Base-by-base conservation (phyloP, 805 yeast species). In the Candida stauntonica region DNA sequence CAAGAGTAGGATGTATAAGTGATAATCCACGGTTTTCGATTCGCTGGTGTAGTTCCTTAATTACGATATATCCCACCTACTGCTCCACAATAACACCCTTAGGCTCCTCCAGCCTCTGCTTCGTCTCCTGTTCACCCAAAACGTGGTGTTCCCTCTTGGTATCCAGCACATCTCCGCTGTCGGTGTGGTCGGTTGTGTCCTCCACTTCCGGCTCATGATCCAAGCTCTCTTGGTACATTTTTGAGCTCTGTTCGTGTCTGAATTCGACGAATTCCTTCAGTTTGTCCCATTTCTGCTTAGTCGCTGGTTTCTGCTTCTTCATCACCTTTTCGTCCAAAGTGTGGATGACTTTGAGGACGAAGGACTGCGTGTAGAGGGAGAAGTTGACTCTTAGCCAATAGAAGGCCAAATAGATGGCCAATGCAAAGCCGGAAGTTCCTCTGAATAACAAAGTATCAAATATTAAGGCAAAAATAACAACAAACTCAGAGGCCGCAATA, bases 381-480 rank as follows among this genome's bases (percentile, higher is more conserved):
- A 66, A 80, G 46, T 82, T 73, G 37, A 84, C 58, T 61, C 87
- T 73, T 48, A 84, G 62, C 88, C 91, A 83, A 63, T 77, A 79
- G 55, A 84, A 77, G 41, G 71, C 57, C 37, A 69, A 48, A 57
- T 79, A 81, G 31, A 74, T 54, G 13, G 70, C 70, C 53, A 84
- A 65, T 34, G 82, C 84, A 57, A 68, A 81, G 3, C 93, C 93
- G 2, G 87, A 70, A 11, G 84, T 69, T 31, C 81, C 81, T 37
- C 58, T 63, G 61, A 81, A 73, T 54, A 82, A 63, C 29, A 80
- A 57, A 1, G 89, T 79, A 55, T 86, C 82, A 38, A 78, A 42
- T 0, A 72, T 26, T 42, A 84, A 66, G 33, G 78, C 72, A 16
- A 72, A 53, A 13, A 78, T 65, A 26, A 83, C 66, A 15, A 71